These are phyloP conservation scores for Herpetospermum pedunculosum DNA, from an alignment of 306 rosid genomes.

Conservation along the genomic window DNA sequence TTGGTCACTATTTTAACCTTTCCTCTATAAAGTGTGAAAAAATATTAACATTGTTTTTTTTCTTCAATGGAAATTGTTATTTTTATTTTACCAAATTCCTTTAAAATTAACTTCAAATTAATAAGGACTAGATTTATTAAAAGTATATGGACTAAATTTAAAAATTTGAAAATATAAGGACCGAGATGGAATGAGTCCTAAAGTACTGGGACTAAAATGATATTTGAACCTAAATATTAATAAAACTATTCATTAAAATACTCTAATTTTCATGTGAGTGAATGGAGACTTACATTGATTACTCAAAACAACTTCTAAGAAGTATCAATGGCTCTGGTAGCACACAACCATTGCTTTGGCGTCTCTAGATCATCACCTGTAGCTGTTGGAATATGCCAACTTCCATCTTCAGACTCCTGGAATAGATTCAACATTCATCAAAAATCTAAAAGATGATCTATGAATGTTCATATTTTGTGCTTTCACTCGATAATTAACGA, in stretches of 20 bases:
- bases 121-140: no score
- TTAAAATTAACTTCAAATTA: no score
- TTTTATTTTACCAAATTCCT: no score
- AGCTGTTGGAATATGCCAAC: slow-evolving; percentile 71
- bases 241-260: background rate
- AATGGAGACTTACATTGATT: background rate
- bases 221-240: background rate
- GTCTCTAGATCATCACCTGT: slow-evolving; percentile 58
- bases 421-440: background rate
- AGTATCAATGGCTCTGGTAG: slow-evolving; percentile 28
- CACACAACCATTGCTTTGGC: slow-evolving; percentile 82
- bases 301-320: background rate
- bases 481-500: background rate
- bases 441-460: background rate
- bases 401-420: slow-evolving; percentile 76
- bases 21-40: no score
- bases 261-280: background rate
- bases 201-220: no score
- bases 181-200: no score
- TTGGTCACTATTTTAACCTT: no score
- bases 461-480: slow-evolving; percentile 3
- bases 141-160: no score
- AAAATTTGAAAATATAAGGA: no score
- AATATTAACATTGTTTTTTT: no score
- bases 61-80: no score